Base-by-base conservation (phyloP, 805 yeast species). In the Metschnikowia arizonensis region DNA sequence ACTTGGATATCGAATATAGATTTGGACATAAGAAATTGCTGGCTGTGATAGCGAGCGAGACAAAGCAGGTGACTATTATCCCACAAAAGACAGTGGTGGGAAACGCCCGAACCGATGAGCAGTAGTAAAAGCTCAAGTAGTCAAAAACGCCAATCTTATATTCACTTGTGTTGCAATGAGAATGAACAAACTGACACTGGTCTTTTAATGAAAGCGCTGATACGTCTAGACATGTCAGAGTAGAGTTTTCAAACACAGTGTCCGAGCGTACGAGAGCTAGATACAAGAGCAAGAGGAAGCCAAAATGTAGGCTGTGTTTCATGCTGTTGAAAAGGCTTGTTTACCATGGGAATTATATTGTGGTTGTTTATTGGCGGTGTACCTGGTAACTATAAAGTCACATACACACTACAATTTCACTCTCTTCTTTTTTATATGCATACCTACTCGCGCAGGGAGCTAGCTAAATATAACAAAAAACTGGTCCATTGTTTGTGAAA, bases 11-110 rank as follows among this genome's bases (percentile, higher is more conserved):
- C 15, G 79, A 72, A 37, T 82, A 76, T 24, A 90, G 63, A 51
- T 87, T 88, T 1, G 96, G 95, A 33, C 95, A 83, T 37, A 91
- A 64, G 57, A 75, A 87, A 60, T 85, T 89, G 3, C 91, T 83
- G 0, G 97, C 95, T 1, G 93, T 78, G 8, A 83, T 61, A 0
- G 96, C 96, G 45, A 91, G 71, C 0, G 80, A 66, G 23, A 79
- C 65, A 53, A 89, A 85, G 19, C 83, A 63, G 2, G 74, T 53
- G 1, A 73, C 45, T 30, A 74, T 57, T 52, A 64, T 57, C 10
- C 47, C 32, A 8, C 50, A 11, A 2, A 61, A 41, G 10, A 60
- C 48, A 5, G 53, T 30, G 2, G 61, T 44, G 7, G 65, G 49
- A 4, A 52, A 29, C 2, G 25, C 34, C 8, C 47, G 44, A 6